Conservation (phyloP, 2,329 filamentous ascomycete genomes). For the Teratosphaeria viscida region DNA sequence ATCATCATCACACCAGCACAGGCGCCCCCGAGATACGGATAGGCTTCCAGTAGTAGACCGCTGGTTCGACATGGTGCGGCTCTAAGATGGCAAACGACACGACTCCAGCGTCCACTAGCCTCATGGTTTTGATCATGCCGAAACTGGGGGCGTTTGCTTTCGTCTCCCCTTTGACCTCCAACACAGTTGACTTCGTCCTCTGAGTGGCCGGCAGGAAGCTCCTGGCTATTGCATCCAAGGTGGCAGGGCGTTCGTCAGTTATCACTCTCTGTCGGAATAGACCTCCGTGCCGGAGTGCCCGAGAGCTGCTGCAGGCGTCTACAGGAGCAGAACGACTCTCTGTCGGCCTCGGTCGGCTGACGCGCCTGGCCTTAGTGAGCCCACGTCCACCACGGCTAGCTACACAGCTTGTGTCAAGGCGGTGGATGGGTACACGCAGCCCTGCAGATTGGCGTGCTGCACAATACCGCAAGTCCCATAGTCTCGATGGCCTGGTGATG, state of each 20-base stretch:
- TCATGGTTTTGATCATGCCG: background rate
- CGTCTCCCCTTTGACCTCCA: background rate
- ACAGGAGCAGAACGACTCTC: background rate
- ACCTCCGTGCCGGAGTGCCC: background rate
- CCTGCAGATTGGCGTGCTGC: background rate
- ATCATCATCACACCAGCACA: background rate
- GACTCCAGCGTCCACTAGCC: background rate
- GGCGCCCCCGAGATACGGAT: background rate
- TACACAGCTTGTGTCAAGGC: background rate
- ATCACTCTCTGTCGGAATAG: background rate
- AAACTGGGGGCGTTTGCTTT: background rate
- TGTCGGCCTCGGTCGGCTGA: constrained; percentile 3
- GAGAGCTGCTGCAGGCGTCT: background rate
- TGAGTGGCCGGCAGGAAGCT: constrained; percentile 1
- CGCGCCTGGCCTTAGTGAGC: background rate
- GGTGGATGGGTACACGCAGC: background rate
- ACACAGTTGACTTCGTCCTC: background rate
- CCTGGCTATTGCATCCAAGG: background rate
- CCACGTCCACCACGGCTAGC: background rate
- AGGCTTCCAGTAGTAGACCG: background rate
- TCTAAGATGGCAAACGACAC: background rate
- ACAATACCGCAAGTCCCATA: background rate
- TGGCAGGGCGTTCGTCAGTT: background rate
- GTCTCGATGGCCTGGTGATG: background rate
- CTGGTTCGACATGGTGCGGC: background rate